Evolutionary conservation across 495 filamentous ascomycete genomes (phyloP).

Genomic region (Baudoinia panamericana): DNA sequence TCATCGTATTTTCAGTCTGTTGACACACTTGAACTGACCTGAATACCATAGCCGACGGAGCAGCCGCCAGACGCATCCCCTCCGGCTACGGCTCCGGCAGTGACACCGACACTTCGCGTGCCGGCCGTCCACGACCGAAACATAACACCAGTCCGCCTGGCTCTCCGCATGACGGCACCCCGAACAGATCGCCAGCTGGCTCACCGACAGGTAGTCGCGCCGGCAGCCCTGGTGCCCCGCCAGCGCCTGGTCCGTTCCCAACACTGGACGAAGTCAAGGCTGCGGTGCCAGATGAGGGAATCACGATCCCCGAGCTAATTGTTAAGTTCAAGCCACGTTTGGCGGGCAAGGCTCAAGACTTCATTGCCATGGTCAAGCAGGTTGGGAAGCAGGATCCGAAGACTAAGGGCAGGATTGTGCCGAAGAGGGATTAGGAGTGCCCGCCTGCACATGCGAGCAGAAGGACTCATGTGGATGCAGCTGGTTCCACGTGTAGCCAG

Average conservation of each 20-base stretch:
- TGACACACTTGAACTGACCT: background rate
- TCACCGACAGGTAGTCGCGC: conserved; percentile 40
- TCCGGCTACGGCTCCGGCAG: conserved; percentile 51
- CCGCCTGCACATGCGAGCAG: background rate
- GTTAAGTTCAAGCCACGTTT: conserved; percentile 45
- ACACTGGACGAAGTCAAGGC: conserved; percentile 58
- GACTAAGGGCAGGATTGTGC: conserved; percentile 18
- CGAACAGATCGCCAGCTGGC: conserved; percentile 36
- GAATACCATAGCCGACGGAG: conserved; percentile 10
- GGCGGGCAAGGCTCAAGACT: conserved; percentile 33
- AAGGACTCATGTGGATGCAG: too few species aligned
- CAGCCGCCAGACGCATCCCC: conserved; percentile 34
- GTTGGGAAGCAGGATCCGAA: conserved; percentile 24
- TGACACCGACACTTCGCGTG: conserved; percentile 68
- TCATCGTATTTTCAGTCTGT: conserved; percentile 23
- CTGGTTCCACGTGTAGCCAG: too few species aligned
- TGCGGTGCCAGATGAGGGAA: conserved; percentile 53
- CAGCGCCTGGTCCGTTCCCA: conserved; percentile 25
- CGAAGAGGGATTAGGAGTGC: conserved; percentile 9
- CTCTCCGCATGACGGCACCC: conserved; percentile 26
- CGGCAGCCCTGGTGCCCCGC: conserved; percentile 20
- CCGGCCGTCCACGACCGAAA: conserved; percentile 54
- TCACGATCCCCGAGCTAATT: conserved; percentile 48
- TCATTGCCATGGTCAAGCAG: conserved; percentile 43
- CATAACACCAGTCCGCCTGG: conserved; percentile 38